Evolutionary conservation across 768 basidiomycete species (phyloP).

Genomic region (Suillus fuscotomentosus): DNA sequence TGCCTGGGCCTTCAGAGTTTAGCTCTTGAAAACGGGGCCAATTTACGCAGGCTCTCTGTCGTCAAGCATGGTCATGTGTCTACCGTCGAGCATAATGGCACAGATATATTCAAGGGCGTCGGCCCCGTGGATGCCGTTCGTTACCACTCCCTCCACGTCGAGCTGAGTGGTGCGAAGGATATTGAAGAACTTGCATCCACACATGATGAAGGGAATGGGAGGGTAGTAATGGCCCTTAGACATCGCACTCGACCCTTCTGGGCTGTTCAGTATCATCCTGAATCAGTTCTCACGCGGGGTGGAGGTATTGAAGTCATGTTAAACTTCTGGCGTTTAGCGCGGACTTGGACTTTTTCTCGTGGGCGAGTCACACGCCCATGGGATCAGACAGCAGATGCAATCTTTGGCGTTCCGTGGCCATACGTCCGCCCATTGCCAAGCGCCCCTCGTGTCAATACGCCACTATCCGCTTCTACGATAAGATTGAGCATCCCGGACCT

Average conservation of each 20-base stretch:
- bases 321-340: constrained; percentile 75
- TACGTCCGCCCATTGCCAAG: constrained; percentile 30
- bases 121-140: constrained; percentile 60
- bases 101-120: constrained; percentile 61
- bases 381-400: constrained; percentile 32
- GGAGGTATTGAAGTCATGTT: constrained; percentile 66
- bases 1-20: constrained; percentile 83
- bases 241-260: constrained; percentile 71
- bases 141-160: constrained; percentile 77
- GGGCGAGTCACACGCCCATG: constrained; percentile 42
- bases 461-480: constrained; percentile 28
- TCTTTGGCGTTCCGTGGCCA: constrained; percentile 62
- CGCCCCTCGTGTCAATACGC: constrained; percentile 11
- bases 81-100: constrained; percentile 52
- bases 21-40: constrained; percentile 60
- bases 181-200: constrained; percentile 66
- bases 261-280: constrained; percentile 90
- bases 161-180: constrained; percentile 42
- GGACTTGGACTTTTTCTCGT: constrained; percentile 47
- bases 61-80: constrained; percentile 86
- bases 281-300: constrained; percentile 70
- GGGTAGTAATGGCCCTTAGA: constrained; percentile 70
- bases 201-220: constrained; percentile 65
- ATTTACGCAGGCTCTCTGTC: constrained; percentile 52
- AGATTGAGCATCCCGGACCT: constrained; percentile 44